These are phyloP conservation scores for Rhododendron kiyosumense DNA, from an alignment of 148 eudicot species.

Conservation along the genomic window DNA sequence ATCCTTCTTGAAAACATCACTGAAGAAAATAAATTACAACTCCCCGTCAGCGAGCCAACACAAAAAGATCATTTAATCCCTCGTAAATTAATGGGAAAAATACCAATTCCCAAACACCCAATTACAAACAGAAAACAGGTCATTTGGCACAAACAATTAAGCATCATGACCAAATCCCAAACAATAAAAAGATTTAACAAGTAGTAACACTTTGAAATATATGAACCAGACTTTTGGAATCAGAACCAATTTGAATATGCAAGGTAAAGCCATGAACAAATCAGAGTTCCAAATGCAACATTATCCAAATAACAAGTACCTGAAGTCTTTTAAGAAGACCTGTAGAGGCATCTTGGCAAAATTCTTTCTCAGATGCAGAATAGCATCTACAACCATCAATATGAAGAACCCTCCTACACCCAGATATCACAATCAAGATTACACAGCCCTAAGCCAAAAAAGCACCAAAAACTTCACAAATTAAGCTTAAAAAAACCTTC, in stretches of 20 bases:
- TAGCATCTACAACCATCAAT: background rate
- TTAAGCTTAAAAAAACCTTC: background rate
- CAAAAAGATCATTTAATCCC: background rate
- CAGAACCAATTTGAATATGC: too few species aligned
- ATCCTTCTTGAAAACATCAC: conserved; percentile 39
- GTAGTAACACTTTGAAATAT: background rate
- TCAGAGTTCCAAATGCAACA: background rate
- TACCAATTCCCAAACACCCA: background rate
- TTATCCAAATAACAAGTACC: background rate
- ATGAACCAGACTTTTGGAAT: background rate
- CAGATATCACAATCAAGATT: conserved; percentile 1
- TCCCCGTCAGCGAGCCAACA: background rate
- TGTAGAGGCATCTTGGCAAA: conserved; percentile 1
- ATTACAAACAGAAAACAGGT: background rate
- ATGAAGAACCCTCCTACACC: background rate
- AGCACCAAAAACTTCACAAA: background rate
- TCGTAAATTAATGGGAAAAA: background rate
- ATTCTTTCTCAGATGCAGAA: background rate
- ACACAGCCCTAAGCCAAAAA: background rate
- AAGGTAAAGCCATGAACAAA: background rate
- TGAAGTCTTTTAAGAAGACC: background rate
- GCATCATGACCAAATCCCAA: background rate
- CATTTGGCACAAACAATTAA: background rate
- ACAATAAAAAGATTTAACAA: background rate
- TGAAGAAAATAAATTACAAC: background rate